Base-by-base conservation (phyloP, 768 basidiomycete species). In the Suillus occidentalis region DNA sequence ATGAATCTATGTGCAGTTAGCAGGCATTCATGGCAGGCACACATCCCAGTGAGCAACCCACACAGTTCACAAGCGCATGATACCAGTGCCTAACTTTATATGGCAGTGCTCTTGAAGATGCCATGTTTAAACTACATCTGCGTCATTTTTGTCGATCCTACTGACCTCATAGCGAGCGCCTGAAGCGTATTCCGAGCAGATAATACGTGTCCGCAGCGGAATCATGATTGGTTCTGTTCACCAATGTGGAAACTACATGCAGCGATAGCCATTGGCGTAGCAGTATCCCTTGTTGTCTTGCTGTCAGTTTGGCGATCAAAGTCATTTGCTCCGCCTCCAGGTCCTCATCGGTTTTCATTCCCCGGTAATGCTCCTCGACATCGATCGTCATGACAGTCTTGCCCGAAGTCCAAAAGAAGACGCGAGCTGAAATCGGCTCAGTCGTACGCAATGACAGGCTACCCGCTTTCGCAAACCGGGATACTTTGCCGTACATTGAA, bases 281-380 rank as follows among this genome's bases (percentile, higher is more conserved):
- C 22, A 36, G 6, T 7, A 6, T 50, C 49, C 14, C 49, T 50
- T 28, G 45, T 47, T 16, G 43, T 34, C 10, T 25, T 61, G 14
- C n/a, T 43, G 31, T 45, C 39, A 22, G 16, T 49, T 31, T 61
- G 60, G 16, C 31, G 18, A 4, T 31, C 22, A 20, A 61, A 22
- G 34, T 8, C 34, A 36, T 36, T 8, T 8, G 34, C 34, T 36
- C 34, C 34, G 31, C 31, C 34, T 50, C 80, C 80, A 10, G 79
- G 80, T 34, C 79, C 79, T 16, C 73, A 65, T 49, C 69, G 69
- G 43, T 64, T 75, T 28, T 79, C 81, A 20, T 37, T 82, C 16
- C 67, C 80, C 14, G 79, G 76, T 47, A 82, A 82, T 60, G 68
- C 81, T 4, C 34, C 68, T 80, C 14, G 78, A 80, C 65, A 78